A percentile compares a stretch with the other conserved stretches of the same genome.
Evolutionary conservation across 352 stramenopile genomes (phyloP).

Genomic region (Blastocystis sp.): DNA sequence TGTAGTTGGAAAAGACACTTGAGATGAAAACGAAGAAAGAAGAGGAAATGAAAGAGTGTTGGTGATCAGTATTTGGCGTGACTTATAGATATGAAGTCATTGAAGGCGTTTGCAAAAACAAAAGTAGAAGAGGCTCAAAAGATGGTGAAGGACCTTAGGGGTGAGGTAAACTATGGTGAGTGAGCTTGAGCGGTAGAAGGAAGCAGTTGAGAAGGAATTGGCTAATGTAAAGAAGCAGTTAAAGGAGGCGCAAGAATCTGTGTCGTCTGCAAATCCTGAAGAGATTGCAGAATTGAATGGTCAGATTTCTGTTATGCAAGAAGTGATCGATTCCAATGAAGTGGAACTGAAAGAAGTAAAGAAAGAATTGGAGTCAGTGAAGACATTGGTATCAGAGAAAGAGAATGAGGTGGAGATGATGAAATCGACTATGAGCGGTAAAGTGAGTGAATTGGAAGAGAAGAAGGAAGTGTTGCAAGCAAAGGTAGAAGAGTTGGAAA

Average conservation of each 20-base stretch:
- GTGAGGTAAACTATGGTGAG: not conserved
- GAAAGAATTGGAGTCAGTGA: not conserved
- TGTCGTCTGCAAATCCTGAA: not conserved
- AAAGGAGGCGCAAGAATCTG: not conserved
- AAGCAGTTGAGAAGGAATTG: conserved; percentile 2
- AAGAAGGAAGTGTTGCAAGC: not conserved
- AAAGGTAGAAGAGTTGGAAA: not conserved
- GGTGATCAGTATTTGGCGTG: too few relatives aligned
- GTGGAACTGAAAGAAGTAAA: not conserved
- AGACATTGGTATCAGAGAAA: not conserved
- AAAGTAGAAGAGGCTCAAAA: conserved; percentile 45
- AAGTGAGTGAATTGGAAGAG: not conserved
- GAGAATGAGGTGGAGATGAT: not conserved
- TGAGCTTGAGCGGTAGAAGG: conserved; percentile 6
- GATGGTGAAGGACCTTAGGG: not conserved
- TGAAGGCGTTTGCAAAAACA: conserved; percentile 34
- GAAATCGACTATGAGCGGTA: not conserved
- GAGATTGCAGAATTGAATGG: conserved; percentile 49
- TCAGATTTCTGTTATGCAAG: conserved; percentile 54
- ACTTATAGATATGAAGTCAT: not conserved
- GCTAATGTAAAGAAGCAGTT: not conserved
- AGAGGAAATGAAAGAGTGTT: conserved; percentile 28
- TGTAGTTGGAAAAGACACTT: not conserved
- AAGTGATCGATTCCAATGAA: conserved; percentile 51
- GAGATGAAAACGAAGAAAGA: not conserved